Base-by-base conservation (phyloP, 805 yeast genomes). In the Candida wancherniae region DNA sequence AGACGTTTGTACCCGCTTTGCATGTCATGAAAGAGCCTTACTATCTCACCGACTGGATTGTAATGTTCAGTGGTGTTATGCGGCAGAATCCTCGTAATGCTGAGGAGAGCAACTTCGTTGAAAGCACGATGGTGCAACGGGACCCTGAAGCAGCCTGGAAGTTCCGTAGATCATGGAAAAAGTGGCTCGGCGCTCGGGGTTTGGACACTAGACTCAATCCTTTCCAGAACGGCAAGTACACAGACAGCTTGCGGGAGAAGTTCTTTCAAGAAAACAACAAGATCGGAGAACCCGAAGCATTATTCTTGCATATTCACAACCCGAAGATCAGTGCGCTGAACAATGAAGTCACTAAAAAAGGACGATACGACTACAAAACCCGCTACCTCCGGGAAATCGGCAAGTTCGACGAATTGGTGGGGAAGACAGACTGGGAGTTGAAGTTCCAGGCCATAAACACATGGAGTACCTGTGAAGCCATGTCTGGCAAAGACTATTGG, bases 1-100 rank as follows among this genome's bases (percentile, higher is more conserved):
- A 63, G 27, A 59, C 66, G 3, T 54, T 55, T 36, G 52, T 55
- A 11, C 65, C 66, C 4, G 67, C 67, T 4, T 57, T 66, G 28
- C 55, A 53, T 30, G 57, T 53, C 10, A 51, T 62, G 45, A 40
- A 53, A 17, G 60, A 63, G 37, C 47, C 53, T 9, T 61, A 61
- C 43, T 61, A 63, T 34, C 15, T 45, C 15, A 36, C 39, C 8
- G 46, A 36, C 17, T 34, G 33, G 38, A 21, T 25, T 6, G 47
- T 32, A 12, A 19, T 13, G 6, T 27, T 56, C 18, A 52, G 49
- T 5, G 48, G 48, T 6, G 28, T 41, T 8, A 9, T 15, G 12
- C 33, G 39, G 8, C 31, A 19, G 16, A 19, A 20, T 5, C 29
- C 21, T 9, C 22, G 27, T 4, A 33, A 28, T 16, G 33, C 30